These are phyloP conservation scores for Pyricularia pennisetigena DNA, from an alignment of 2,329 filamentous ascomycete genomes.

Conservation along the genomic window DNA sequence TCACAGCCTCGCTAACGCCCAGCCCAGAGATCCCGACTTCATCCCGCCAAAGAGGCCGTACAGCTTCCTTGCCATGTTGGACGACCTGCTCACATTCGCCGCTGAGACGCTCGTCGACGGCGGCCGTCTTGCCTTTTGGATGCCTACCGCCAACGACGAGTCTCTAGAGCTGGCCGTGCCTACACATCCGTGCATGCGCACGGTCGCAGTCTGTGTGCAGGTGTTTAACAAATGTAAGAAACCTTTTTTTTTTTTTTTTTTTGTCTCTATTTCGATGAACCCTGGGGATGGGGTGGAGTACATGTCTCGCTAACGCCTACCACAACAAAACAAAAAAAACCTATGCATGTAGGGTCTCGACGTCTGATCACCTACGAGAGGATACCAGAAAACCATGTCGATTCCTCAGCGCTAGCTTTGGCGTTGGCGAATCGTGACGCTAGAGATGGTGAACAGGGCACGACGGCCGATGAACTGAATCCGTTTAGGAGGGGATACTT, in stretches of 20 bases:
- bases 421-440: conserved; percentile 16
- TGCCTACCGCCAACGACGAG: conserved; percentile 81
- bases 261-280: neutral
- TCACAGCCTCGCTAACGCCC: neutral
- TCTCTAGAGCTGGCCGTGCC: conserved; percentile 69
- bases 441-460: conserved; percentile 25
- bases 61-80: conserved; percentile 80
- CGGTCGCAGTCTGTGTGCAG: conserved; percentile 72
- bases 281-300: no score
- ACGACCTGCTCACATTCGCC: conserved; percentile 81
- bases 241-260: neutral
- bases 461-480: conserved; percentile 48
- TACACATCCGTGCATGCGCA: conserved; percentile 61
- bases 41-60: conserved; percentile 88
- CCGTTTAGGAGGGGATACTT: conserved; percentile 52
- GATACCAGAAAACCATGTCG: conserved; percentile 49
- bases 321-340: no score
- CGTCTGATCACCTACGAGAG: conserved; percentile 79
- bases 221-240: conserved; percentile 73
- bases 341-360: conserved; percentile 58
- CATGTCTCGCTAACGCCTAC: neutral
- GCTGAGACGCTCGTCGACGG: conserved; percentile 64
- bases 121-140: conserved; percentile 88
- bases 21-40: conserved; percentile 49
- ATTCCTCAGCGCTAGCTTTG: conserved; percentile 26